These are phyloP conservation scores for Clarkia xantiana DNA, from an alignment of 345 rosid genomes.

Conservation along the genomic window DNA sequence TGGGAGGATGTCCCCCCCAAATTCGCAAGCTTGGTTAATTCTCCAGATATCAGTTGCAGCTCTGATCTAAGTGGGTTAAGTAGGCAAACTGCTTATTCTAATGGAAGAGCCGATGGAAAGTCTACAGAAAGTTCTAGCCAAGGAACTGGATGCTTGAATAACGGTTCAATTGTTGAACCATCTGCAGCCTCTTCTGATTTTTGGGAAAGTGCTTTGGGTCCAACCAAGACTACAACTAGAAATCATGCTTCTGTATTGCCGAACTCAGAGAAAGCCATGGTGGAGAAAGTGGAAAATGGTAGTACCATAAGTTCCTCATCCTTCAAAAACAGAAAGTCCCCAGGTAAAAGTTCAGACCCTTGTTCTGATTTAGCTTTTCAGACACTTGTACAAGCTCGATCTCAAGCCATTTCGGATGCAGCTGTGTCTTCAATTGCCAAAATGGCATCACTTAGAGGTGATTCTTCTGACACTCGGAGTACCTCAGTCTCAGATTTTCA, in stretches of 20 bases:
- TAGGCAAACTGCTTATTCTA: constrained; percentile 14
- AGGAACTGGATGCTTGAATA: constrained; percentile 7
- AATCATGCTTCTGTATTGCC: constrained; percentile 12
- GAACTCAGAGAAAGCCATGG: constrained; percentile 13
- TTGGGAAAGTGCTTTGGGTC: constrained; percentile 42
- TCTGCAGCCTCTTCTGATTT: constrained; percentile 29
- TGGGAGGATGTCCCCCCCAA: constrained; percentile 48
- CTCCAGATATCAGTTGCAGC: constrained; percentile 22
- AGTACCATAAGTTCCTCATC: constrained; percentile 12
- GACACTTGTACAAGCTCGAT: constrained; percentile 14
- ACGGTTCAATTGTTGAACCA: constrained; percentile 18
- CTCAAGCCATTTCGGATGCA: constrained; percentile 12
- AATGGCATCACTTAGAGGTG: neutral
- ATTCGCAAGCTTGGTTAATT: constrained; percentile 51
- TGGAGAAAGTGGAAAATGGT: constrained; percentile 14
- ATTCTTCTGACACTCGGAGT: too few relatives aligned
- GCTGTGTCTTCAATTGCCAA: constrained; percentile 1
- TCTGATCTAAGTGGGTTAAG: constrained; percentile 17
- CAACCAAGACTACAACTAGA: constrained; percentile 14
- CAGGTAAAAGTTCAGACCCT: constrained; percentile 3
- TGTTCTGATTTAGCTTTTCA: constrained; percentile 4
- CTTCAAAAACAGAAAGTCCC: constrained; percentile 12
- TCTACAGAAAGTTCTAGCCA: constrained; percentile 7
- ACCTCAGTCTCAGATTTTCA: too few relatives aligned
- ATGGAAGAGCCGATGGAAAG: constrained; percentile 14